Conservation (phyloP, 345 rosid species). For the Arabidopsis arenosa region DNA sequence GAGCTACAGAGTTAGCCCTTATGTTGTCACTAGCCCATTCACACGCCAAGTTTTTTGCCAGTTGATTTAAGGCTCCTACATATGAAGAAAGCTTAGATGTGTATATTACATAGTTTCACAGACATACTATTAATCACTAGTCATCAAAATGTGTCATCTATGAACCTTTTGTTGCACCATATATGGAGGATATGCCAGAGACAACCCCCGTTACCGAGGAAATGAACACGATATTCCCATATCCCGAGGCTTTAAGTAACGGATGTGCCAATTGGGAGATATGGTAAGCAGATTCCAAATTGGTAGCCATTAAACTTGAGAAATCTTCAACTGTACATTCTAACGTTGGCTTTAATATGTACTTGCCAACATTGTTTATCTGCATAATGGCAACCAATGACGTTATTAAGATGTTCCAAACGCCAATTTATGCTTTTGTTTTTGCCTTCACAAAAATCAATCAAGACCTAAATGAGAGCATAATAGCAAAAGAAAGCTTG, state of each 20-base stretch:
- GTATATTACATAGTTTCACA: constrained; percentile 1
- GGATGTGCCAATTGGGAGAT: too few species aligned
- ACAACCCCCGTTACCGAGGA: too few species aligned
- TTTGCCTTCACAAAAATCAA: neutral
- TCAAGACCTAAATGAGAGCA: constrained; percentile 1
- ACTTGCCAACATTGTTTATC: constrained; percentile 66
- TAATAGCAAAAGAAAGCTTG: neutral
- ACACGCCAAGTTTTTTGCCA: constrained; percentile 60
- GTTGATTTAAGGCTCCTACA: constrained; percentile 56
- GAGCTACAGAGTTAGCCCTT: constrained; percentile 60
- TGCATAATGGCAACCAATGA: neutral
- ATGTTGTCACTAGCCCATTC: constrained; percentile 71
- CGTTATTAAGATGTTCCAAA: neutral
- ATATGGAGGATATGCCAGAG: too few species aligned
- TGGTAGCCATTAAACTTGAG: too few species aligned
- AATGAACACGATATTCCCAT: too few species aligned
- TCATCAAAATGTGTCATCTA: neutral
- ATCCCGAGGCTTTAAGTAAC: constrained; percentile 45
- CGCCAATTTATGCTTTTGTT: neutral
- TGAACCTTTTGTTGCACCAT: constrained; percentile 35
- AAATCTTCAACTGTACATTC: constrained; percentile 23
- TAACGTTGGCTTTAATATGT: constrained; percentile 43
- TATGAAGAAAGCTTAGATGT: neutral
- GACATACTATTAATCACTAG: neutral
- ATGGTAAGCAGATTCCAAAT: too few species aligned